Conservation (phyloP, 768 basidiomycete genomes). For the Termitomyces sp. region DNA sequence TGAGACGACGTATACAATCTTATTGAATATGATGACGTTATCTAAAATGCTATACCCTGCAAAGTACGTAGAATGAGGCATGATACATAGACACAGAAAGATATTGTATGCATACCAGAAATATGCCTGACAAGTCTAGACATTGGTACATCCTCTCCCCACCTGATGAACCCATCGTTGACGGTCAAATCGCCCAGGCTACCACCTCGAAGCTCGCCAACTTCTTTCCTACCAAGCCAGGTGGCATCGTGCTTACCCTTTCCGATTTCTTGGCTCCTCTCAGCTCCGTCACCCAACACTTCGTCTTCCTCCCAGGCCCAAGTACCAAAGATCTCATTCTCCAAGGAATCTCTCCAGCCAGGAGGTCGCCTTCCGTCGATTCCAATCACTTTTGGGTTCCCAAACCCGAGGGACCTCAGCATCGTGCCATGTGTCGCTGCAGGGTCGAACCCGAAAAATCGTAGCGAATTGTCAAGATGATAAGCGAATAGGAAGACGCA, state of each 20-base stretch:
- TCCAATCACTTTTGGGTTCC: conserved; percentile 31
- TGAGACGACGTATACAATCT: conserved; percentile 70
- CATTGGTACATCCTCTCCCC: conserved; percentile 53
- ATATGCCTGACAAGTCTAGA: conserved; percentile 59
- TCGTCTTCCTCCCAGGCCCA: conserved; percentile 65
- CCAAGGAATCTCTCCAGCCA: conserved; percentile 55
- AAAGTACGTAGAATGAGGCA: neutral
- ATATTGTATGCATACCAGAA: conserved; percentile 44
- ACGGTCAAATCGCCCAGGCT: conserved; percentile 34
- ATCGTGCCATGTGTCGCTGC: conserved; percentile 32
- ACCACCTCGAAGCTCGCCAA: conserved; percentile 21
- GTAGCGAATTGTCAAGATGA: conserved; percentile 66
- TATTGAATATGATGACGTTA: conserved; percentile 71
- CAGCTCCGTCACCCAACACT: conserved; percentile 52
- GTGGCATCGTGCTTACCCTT: conserved; percentile 39
- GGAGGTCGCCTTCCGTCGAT: conserved; percentile 45
- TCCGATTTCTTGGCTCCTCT: conserved; percentile 40
- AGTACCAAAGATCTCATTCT: conserved; percentile 61
- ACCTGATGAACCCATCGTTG: conserved; percentile 51
- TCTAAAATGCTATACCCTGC: conserved; percentile 83
- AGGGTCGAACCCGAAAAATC: conserved; percentile 44
- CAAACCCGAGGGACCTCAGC: conserved; percentile 36
- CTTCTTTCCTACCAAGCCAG: conserved; percentile 35
- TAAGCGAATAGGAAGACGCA: conserved; percentile 67
- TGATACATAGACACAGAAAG: neutral